A percentile compares a stretch with the other conserved stretches of the same genome.
phyloP scores from a whole-genome alignment of 176 grass and related monocot species.

The Bolboschoenus planiculmis region DNA sequence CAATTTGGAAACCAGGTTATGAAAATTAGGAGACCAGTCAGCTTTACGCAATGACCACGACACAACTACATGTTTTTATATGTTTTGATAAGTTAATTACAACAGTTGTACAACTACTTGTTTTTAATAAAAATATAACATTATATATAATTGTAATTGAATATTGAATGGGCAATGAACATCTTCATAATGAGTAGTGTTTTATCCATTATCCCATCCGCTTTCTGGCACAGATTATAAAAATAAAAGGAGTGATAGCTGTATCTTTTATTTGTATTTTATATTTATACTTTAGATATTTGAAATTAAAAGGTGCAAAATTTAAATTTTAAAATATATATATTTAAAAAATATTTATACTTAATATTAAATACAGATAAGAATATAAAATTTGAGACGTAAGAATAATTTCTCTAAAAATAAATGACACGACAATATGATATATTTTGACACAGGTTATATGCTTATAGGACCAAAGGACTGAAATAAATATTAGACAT shows the following conservation, averaged over 20 bases:
- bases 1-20: background rate
- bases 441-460: background rate
- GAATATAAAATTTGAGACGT: too few relatives aligned
- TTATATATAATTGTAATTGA: background rate
- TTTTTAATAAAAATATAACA: background rate
- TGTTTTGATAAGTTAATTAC: background rate
- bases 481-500: background rate
- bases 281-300: too few relatives aligned
- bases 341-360: too few relatives aligned
- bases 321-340: too few relatives aligned
- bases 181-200: too few relatives aligned
- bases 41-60: background rate
- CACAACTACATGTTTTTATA: background rate
- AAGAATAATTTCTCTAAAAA: too few relatives aligned
- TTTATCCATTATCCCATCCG: too few relatives aligned
- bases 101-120: background rate
- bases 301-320: too few relatives aligned
- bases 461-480: background rate
- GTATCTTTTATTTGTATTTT: too few relatives aligned
- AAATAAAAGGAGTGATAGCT: too few relatives aligned
- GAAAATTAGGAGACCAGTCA: background rate
- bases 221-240: too few relatives aligned
- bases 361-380: too few relatives aligned
- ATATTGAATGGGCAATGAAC: background rate
- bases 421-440: background rate